Evolutionary conservation across 2,329 filamentous ascomycete genomes (phyloP), one percentile per base, ranked within the genome.

Genomic region (Nigrograna mackinnonii): DNA sequence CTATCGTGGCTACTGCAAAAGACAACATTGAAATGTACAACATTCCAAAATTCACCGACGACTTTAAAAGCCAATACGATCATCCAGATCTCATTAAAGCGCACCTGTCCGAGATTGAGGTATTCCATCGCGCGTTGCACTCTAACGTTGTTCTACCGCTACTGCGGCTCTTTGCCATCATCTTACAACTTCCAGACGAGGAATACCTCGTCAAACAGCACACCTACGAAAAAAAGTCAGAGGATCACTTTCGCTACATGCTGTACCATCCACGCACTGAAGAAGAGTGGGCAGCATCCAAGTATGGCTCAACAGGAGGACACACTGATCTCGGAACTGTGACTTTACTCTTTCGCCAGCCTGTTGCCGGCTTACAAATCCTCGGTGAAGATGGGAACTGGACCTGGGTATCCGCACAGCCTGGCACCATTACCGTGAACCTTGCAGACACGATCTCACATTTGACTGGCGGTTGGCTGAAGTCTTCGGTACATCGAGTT

Each of bases 191-290:
- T 0, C 79, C 80, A 0, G 75, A 80, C 24, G 81, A 85, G 54
- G 74, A 83, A 2, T 73, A 77, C 42, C 69, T 85, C 22, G 71
- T 79, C 47, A 69, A 74, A 14, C 67, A 79, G 6, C 83, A 86
- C 58, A 71, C 69, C 13, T 86, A 84, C 58, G 74, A 82, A 2
- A 70, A 75, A n/a, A 73, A 78, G 20, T 75, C 78, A 14, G 80
- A 84, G 46, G 79, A 80, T 18, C 80, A 84, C 43, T 70, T 84
- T n/a, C 74, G 83, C 3, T 84, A 83, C 58, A 84, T 84, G 79
- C 71, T 77, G 36, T 83, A 83, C 46, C 70, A 72, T 6, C 72
- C 74, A 0, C 76, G 79, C 24, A 72, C 67, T 0, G 57, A 69
- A 0, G 72, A 77, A n/a, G 73, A 75, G 75, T 43, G 70, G 68